phyloP scores from a whole-genome alignment of 164 flowering plant species.

The Chloranthus sessilifolius region DNA sequence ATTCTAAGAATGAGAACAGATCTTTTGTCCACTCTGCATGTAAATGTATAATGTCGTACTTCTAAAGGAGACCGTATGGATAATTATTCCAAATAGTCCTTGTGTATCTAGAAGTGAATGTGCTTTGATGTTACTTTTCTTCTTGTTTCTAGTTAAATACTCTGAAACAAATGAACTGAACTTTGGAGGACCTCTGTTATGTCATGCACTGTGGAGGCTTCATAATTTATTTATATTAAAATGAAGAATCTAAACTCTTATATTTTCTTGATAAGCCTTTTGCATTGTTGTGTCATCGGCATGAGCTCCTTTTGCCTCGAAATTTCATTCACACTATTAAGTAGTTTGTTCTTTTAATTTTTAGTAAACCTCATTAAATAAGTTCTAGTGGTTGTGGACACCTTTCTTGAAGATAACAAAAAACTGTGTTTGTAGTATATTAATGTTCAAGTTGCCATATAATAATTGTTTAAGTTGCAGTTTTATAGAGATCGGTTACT shows the following conservation, averaged over 20 bases:
- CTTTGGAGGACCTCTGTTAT: no score
- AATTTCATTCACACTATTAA: no score
- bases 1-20: constrained; percentile 90
- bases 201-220: no score
- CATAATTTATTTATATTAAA: no score
- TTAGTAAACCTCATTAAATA: constrained; percentile 15
- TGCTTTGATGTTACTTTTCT: constrained; percentile 11
- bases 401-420: constrained; percentile 4
- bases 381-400: constrained; percentile 9
- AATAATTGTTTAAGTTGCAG: no score
- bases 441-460: no score
- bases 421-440: background rate
- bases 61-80: constrained; percentile 33
- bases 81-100: constrained; percentile 19
- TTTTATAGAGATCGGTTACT: constrained; percentile 33
- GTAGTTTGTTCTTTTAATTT: no score
- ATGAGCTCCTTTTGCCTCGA: no score
- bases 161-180: constrained; percentile 18
- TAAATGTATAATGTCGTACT: no score
- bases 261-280: no score
- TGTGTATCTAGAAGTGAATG: constrained; percentile 32
- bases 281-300: no score
- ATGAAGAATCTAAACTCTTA: no score
- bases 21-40: constrained; percentile 66
- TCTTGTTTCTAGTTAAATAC: constrained; percentile 8